Percentiles rank a stretch among this genome's conserved stretches.
Evolutionary conservation across 768 basidiomycete genomes (phyloP).

Genomic region (Agrocybe praecox): DNA sequence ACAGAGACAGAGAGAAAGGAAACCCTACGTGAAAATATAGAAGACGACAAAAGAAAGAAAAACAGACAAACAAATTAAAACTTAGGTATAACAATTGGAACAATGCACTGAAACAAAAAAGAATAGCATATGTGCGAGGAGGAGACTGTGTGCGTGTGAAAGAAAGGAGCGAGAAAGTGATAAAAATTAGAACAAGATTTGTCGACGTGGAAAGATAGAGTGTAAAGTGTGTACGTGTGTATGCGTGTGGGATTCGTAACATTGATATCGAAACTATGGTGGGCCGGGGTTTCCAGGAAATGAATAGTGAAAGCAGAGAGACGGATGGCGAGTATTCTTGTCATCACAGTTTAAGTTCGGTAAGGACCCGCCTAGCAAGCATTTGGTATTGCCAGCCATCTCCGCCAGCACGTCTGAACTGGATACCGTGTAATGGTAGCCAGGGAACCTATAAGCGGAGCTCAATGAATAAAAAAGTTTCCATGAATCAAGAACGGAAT

Average conservation of each 20-base stretch:
- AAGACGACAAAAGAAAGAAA: slow-evolving; percentile 10
- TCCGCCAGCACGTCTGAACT: slow-evolving; percentile 88
- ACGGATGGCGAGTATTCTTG: not conserved
- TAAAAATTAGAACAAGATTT: slow-evolving; percentile 14
- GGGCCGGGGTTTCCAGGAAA: not conserved
- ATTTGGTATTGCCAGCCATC: slow-evolving; percentile 98
- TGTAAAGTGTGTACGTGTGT: not conserved
- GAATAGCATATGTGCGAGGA: slow-evolving; percentile 1
- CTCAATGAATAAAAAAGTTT: slow-evolving; percentile 2
- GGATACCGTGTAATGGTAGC: slow-evolving; percentile 92
- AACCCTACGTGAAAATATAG: slow-evolving; percentile 11
- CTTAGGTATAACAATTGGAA: slow-evolving; percentile 6
- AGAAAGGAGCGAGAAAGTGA: slow-evolving; percentile 3
- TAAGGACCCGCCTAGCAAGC: slow-evolving; percentile 86
- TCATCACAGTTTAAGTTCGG: slow-evolving; percentile 72
- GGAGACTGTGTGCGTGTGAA: not conserved
- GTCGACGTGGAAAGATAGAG: slow-evolving; percentile 1
- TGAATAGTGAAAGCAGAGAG: not conserved
- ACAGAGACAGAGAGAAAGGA: slow-evolving; percentile 7
- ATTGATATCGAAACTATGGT: not conserved
- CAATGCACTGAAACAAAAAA: slow-evolving; percentile 6
- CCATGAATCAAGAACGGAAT: not conserved
- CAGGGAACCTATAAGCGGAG: slow-evolving; percentile 78
- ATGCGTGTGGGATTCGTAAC: not conserved
- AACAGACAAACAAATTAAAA: slow-evolving; percentile 4